These are phyloP conservation scores for Malassezia psittaci DNA, from an alignment of 1,284 basidiomycete species.

Conservation along the genomic window DNA sequence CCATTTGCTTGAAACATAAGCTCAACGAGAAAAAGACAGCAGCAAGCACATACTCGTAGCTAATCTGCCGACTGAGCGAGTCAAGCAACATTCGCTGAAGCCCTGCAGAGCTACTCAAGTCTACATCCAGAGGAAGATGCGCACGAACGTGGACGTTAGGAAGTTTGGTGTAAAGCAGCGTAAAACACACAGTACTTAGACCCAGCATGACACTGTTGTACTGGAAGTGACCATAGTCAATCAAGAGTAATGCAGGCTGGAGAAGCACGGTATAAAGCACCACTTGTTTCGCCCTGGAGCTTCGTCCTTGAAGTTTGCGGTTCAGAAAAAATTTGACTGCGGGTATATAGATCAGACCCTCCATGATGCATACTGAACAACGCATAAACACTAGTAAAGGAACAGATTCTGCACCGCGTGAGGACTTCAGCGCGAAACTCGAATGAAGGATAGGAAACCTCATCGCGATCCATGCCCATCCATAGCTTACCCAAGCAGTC, in stretches of 20 bases:
- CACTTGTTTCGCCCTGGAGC: slow-evolving; percentile 34
- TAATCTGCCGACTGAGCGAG: slow-evolving; percentile 34
- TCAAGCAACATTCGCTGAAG: slow-evolving; percentile 16
- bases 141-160: slow-evolving; percentile 28
- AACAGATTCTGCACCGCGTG: slow-evolving; percentile 64
- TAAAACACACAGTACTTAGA: slow-evolving; percentile 31
- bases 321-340: slow-evolving; percentile 50
- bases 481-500: slow-evolving; percentile 57
- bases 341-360: slow-evolving; percentile 65
- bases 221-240: slow-evolving; percentile 88
- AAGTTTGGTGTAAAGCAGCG: slow-evolving; percentile 33
- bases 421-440: slow-evolving; percentile 59
- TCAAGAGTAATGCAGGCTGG: slow-evolving; percentile 69
- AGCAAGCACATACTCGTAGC: slow-evolving; percentile 57
- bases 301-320: slow-evolving; percentile 31
- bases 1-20: slow-evolving; percentile 89
- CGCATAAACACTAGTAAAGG: slow-evolving; percentile 64
- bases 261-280: slow-evolving; percentile 56
- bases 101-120: not conserved
- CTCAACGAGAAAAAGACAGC: slow-evolving; percentile 72
- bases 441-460: slow-evolving; percentile 19
- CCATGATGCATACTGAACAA: slow-evolving; percentile 61
- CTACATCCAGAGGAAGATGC: not conserved
- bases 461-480: slow-evolving; percentile 18
- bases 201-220: slow-evolving; percentile 47